These are phyloP conservation scores for Nadsonia fulvescens DNA, from an alignment of 805 yeast species.

Conservation along the genomic window DNA sequence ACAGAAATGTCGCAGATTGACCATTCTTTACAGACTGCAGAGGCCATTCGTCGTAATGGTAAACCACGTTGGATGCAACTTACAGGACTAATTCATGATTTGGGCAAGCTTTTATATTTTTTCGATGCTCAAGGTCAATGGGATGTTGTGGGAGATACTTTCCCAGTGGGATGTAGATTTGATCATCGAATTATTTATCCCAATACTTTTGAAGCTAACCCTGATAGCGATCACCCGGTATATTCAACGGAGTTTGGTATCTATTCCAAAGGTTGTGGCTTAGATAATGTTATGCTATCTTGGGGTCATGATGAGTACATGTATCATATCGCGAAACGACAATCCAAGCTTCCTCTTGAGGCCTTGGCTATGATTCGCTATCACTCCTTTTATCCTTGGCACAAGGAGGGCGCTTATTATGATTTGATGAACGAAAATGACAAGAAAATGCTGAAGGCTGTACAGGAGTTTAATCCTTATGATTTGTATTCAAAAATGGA, in stretches of 20 bases:
- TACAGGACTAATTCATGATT: slow-evolving; percentile 54
- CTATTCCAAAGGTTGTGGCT: slow-evolving; percentile 44
- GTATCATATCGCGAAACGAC: slow-evolving; percentile 52
- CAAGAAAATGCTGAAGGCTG: slow-evolving; percentile 40
- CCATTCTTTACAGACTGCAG: slow-evolving; percentile 62
- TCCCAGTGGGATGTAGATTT: slow-evolving; percentile 55
- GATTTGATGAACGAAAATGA: slow-evolving; percentile 51
- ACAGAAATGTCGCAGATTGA: slow-evolving; percentile 59
- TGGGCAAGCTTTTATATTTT: slow-evolving; percentile 51
- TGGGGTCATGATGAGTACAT: slow-evolving; percentile 74
- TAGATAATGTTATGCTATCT: slow-evolving; percentile 51
- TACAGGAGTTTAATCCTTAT: slow-evolving; percentile 46
- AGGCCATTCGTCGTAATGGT: slow-evolving; percentile 47
- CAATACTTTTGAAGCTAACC: slow-evolving; percentile 40
- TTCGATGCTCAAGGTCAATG: slow-evolving; percentile 61
- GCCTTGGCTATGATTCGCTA: slow-evolving; percentile 59
- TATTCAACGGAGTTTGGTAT: slow-evolving; percentile 51
- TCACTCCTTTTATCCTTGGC: slow-evolving; percentile 66
- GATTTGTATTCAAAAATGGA: slow-evolving; percentile 51
- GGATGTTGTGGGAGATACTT: slow-evolving; percentile 70
- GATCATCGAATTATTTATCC: slow-evolving; percentile 42
- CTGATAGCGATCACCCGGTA: slow-evolving; percentile 43
- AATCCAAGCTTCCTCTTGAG: slow-evolving; percentile 44
- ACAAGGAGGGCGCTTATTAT: slow-evolving; percentile 46
- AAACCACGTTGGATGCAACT: slow-evolving; percentile 64